Percentiles rank a stretch among this genome's conserved stretches.
phyloP scores from a whole-genome alignment of 1,139 yeast species.

The Lodderomyces metapsilosis region DNA sequence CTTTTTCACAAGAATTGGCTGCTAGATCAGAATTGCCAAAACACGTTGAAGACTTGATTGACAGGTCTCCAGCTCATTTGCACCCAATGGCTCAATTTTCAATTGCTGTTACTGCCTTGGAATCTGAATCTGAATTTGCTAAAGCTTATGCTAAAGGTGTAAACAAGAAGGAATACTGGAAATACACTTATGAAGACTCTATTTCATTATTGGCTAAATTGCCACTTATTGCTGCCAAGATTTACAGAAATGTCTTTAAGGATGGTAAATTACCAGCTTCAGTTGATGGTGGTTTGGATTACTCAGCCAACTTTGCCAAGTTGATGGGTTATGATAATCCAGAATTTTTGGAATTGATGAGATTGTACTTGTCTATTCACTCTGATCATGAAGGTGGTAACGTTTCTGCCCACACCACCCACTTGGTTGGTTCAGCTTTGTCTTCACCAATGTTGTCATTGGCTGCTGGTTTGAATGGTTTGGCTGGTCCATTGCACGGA shows the following conservation, averaged over 20 bases:
- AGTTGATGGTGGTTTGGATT: conserved; percentile 75
- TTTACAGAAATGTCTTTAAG: conserved; percentile 86
- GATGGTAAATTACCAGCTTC: conserved; percentile 73
- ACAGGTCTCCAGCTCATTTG: conserved; percentile 78
- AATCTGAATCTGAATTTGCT: conserved; percentile 87
- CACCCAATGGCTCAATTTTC: conserved; percentile 99
- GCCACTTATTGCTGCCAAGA: conserved; percentile 91
- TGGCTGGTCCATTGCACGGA: conserved; percentile 98
- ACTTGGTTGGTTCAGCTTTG: conserved; percentile 93
- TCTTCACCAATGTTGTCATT: conserved; percentile 90
- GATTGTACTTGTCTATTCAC: conserved; percentile 92
- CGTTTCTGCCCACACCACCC: conserved; percentile 96
- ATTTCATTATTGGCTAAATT: conserved; percentile 86
- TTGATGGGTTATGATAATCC: conserved; percentile 75
- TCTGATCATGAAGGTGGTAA: conserved; percentile 99
- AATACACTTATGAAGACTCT: conserved; percentile 86
- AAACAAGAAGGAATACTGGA: conserved; percentile 87
- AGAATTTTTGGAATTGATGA: conserved; percentile 86
- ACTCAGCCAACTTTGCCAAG: conserved; percentile 86
- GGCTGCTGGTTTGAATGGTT: conserved; percentile 94
- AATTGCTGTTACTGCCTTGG: conserved; percentile 88
- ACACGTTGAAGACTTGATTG: conserved; percentile 79
- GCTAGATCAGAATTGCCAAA: conserved; percentile 83
- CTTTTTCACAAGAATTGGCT: conserved; percentile 79
- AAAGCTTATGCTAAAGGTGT: conserved; percentile 89